Conservation (phyloP, 257 asterid species). For the Nicotiana attenuata region DNA sequence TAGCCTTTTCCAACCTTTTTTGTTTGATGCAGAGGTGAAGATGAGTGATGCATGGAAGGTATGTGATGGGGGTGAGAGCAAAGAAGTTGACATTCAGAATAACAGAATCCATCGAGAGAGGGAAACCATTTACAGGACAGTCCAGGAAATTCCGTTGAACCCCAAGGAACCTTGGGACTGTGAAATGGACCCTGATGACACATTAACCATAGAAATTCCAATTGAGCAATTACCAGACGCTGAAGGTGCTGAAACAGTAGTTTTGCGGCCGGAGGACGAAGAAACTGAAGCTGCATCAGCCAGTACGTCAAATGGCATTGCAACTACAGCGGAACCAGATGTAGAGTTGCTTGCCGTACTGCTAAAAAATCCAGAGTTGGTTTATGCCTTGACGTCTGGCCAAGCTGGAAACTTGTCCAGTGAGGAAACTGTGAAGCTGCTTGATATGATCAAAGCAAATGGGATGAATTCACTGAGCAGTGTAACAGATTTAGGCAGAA, state of each 20-base stretch:
- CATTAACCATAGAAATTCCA: conserved; percentile 73
- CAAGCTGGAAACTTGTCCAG: conserved; percentile 63
- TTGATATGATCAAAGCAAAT: conserved; percentile 70
- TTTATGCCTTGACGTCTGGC: conserved; percentile 85
- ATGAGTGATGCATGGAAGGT: conserved; percentile 52
- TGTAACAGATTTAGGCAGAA: conserved; percentile 40
- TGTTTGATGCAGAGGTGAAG: conserved; percentile 54
- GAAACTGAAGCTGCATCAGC: conserved; percentile 26
- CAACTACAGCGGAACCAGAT: conserved; percentile 59
- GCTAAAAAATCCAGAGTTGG: conserved; percentile 82
- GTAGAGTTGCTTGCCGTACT: conserved; percentile 78
- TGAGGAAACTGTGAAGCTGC: conserved; percentile 67
- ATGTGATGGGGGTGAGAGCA: conserved; percentile 61
- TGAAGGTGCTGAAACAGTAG: conserved; percentile 43
- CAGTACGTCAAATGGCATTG: conserved; percentile 31
- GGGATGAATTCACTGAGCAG: conserved; percentile 40
- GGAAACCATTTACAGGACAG: conserved; percentile 56
- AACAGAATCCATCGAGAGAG: conserved; percentile 73
- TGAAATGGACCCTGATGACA: conserved; percentile 89
- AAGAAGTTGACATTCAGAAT: conserved; percentile 89
- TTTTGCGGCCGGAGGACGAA: conserved; percentile 13
- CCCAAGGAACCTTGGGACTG: conserved; percentile 98
- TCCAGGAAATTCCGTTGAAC: conserved; percentile 66
- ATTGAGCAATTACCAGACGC: conserved; percentile 71
- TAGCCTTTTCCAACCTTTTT: conserved; percentile 11